Evolutionary conservation across 2,329 filamentous ascomycete genomes (phyloP).

Genomic region (Epichloe sibirici): DNA sequence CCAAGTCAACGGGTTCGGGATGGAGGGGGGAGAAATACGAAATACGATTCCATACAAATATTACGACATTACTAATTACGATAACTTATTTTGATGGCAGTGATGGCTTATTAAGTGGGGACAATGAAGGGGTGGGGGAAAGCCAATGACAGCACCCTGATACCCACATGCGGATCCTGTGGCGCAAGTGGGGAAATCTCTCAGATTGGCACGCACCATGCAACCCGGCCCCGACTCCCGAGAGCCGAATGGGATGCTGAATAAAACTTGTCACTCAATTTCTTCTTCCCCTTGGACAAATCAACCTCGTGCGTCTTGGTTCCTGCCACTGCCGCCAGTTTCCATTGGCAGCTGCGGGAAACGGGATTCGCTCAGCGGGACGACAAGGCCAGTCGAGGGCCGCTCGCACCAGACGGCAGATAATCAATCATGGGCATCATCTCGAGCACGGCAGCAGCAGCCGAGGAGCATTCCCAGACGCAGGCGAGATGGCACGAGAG

Average conservation of each 20-base stretch:
- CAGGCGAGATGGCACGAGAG: background rate
- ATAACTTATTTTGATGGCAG: no score
- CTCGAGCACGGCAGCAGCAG: background rate
- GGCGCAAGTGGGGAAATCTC: background rate
- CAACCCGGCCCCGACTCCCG: background rate
- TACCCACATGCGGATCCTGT: background rate
- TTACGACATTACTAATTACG: no score
- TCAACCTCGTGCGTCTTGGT: background rate
- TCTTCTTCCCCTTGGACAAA: background rate
- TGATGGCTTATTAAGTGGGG: no score
- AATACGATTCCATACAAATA: no score
- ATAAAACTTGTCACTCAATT: no score
- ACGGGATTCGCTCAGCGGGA: no score
- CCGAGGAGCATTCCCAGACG: background rate
- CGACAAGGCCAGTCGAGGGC: no score
- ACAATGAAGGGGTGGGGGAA: background rate
- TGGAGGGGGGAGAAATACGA: no score
- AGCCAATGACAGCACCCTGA: no score
- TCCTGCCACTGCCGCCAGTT: background rate
- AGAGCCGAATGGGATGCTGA: background rate
- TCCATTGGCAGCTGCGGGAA: no score
- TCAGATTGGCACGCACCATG: no score
- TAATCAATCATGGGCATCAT: background rate
- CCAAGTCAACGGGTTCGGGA: rapidly evolving
- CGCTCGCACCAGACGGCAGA: no score